Conservation (phyloP, 164 flowering plant species). For the Annona squamosa region DNA sequence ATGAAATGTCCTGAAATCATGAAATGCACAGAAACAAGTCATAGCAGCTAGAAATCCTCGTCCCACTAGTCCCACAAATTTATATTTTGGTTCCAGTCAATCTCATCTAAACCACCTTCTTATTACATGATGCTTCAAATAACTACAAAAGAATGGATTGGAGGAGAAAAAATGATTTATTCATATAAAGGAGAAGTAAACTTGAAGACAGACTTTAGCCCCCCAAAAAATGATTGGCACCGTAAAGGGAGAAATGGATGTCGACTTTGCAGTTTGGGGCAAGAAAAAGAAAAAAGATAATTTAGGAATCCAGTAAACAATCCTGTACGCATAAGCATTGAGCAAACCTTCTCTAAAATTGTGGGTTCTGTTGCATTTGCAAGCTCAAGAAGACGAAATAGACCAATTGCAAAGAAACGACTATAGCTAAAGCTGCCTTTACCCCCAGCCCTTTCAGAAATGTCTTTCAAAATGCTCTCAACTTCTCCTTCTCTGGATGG, state of each 20-base stretch:
- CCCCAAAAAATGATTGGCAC: too few species aligned
- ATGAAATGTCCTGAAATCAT: not conserved
- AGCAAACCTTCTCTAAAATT: conserved; percentile 73
- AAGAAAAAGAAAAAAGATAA: not conserved
- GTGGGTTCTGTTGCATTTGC: conserved; percentile 82
- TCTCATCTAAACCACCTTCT: not conserved
- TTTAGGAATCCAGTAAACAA: too few species aligned
- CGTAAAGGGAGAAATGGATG: not conserved
- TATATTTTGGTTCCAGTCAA: too few species aligned
- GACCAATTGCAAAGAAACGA: conserved; percentile 90
- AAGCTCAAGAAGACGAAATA: conserved; percentile 90
- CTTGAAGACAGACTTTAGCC: too few species aligned
- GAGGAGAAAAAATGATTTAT: not conserved
- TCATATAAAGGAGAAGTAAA: too few species aligned
- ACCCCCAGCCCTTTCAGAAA: conserved; percentile 70
- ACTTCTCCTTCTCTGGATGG: conserved; percentile 83
- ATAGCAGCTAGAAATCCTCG: not conserved
- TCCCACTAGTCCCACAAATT: not conserved
- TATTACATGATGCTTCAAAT: not conserved
- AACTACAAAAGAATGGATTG: not conserved
- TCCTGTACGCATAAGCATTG: not conserved
- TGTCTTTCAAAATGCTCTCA: conserved; percentile 69
- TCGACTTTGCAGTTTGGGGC: not conserved
- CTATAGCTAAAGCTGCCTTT: conserved; percentile 80
- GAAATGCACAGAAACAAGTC: not conserved